These are phyloP conservation scores for Xerocomus potaroensis DNA, from an alignment of 768 basidiomycete species.

Conservation along the genomic window DNA sequence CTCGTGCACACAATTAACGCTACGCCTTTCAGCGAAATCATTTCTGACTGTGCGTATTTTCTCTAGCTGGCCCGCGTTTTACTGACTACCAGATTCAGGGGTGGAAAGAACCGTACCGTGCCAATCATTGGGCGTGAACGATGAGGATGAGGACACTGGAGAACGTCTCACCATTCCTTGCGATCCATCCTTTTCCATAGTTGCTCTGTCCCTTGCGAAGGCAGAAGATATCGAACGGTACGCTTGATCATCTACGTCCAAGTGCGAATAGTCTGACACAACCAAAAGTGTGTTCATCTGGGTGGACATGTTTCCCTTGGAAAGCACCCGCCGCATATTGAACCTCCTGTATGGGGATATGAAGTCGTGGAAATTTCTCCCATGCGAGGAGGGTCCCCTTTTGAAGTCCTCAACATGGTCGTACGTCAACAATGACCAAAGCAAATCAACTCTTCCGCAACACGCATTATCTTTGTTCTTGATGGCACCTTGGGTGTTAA, in stretches of 20 bases:
- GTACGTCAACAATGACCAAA: constrained; percentile 4
- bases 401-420: constrained; percentile 32
- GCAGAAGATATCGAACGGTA: constrained; percentile 44
- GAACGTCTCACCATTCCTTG: constrained; percentile 44
- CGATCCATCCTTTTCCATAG: constrained; percentile 35
- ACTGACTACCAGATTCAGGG: constrained; percentile 32
- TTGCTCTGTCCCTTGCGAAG: constrained; percentile 31
- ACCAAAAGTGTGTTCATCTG: constrained; percentile 41
- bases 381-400: constrained; percentile 16
- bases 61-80: not conserved
- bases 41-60: constrained; percentile 37
- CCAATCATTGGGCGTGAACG: constrained; percentile 31
- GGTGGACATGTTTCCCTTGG: constrained; percentile 49
- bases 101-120: constrained; percentile 35
- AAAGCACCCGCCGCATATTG: constrained; percentile 43
- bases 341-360: constrained; percentile 30
- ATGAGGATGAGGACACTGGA: constrained; percentile 37
- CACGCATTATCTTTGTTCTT: constrained; percentile 30
- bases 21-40: constrained; percentile 28
- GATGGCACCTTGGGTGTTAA: constrained; percentile 39
- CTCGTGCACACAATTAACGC: constrained; percentile 36
- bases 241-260: constrained; percentile 4
- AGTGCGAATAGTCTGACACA: not conserved
- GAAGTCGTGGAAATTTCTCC: constrained; percentile 28
- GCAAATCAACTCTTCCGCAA: constrained; percentile 10